Conservation (phyloP, 2,329 filamentous ascomycete species). For the Monilinia aucupariae region DNA sequence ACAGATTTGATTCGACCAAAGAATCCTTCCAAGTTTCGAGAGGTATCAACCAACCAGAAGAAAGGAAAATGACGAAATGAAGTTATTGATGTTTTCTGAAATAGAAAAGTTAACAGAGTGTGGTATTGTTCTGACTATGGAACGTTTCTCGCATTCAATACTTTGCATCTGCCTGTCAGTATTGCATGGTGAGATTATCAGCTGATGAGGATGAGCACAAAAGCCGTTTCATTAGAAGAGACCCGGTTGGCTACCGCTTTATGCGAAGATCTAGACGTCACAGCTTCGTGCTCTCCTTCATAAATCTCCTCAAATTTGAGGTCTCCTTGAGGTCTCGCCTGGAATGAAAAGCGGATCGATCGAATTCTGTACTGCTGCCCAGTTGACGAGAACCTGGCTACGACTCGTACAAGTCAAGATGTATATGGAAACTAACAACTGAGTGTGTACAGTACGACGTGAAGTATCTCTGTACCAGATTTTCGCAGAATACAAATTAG, state of each 20-base stretch:
- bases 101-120: neutral
- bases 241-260: slow-evolving; percentile 16
- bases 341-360: slow-evolving; percentile 14
- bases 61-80: neutral
- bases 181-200: slow-evolving; percentile 7
- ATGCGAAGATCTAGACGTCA: slow-evolving; percentile 14
- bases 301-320: neutral
- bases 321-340: slow-evolving; percentile 2
- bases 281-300: slow-evolving; percentile 2
- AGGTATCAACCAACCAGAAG: neutral
- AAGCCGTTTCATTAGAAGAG: neutral
- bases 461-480: neutral
- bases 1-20: neutral
- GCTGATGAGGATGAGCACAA: slow-evolving; percentile 8
- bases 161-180: neutral
- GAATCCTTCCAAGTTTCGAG: neutral
- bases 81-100: neutral
- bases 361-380: slow-evolving; percentile 15
- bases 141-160: neutral
- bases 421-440: neutral
- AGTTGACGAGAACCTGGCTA: slow-evolving; percentile 18
- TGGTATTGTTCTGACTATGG: neutral
- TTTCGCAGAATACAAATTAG: slow-evolving; percentile 15
- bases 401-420: slow-evolving; percentile 1
- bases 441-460: neutral